Percentiles rank a stretch among this genome's conserved stretches.
Conservation (phyloP, 31 red algal species). For the Odonthalia washingtoniensis region DNA sequence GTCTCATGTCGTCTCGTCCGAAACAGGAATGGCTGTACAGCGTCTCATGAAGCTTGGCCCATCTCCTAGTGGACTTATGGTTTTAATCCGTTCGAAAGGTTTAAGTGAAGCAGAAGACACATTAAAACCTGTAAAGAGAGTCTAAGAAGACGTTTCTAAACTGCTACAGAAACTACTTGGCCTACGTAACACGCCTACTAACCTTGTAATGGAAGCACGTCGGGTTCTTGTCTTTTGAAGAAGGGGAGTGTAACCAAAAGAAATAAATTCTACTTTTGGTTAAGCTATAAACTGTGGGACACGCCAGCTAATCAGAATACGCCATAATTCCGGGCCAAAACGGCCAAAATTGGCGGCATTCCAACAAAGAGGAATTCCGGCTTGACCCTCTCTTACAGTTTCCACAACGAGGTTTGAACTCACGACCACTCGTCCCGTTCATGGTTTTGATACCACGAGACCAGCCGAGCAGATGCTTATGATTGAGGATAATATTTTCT, state of each 20-base stretch:
- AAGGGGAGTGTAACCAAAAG: slow-evolving; percentile 13
- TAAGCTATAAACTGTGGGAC: no score
- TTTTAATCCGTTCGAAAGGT: background rate
- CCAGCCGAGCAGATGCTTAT: no score
- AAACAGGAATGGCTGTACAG: background rate
- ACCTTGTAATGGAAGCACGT: background rate
- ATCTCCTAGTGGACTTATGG: background rate
- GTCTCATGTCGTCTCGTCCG: background rate
- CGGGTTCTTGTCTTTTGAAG: background rate
- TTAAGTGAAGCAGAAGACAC: background rate
- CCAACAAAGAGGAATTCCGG: no score
- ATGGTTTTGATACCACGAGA: no score
- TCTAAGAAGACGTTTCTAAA: slow-evolving; percentile 8
- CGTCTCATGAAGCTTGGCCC: background rate
- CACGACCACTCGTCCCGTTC: no score
- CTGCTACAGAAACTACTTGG: background rate
- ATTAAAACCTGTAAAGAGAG: background rate
- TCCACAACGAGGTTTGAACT: no score
- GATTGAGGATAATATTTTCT: no score
- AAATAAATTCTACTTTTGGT: no score
- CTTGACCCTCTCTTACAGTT: no score
- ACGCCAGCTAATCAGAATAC: no score
- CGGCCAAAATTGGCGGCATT: no score
- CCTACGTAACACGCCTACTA: background rate
- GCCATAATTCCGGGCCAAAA: no score